Conservation (phyloP, 1,284 basidiomycete species). For the Apiotrichum veenhuisii region DNA sequence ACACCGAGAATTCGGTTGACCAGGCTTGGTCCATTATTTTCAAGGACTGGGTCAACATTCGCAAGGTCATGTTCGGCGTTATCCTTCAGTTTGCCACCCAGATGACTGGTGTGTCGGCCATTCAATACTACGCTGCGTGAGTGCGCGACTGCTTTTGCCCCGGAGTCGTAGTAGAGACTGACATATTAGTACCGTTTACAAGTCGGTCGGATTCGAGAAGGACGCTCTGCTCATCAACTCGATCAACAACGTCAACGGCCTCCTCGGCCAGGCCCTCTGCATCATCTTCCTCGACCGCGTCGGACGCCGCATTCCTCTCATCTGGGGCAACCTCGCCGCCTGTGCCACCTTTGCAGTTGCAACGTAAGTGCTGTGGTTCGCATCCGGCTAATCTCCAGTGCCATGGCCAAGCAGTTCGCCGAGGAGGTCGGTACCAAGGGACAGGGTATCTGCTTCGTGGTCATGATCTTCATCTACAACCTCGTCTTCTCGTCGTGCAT, state of each 20-base stretch:
- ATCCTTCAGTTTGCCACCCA: conserved; percentile 51
- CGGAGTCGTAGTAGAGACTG: neutral
- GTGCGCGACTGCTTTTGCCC: neutral
- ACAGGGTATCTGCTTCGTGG: conserved; percentile 24
- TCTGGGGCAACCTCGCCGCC: conserved; percentile 54
- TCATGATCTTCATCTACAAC: conserved; percentile 35
- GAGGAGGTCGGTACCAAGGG: too few species aligned
- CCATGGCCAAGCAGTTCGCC: neutral
- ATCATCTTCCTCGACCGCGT: conserved; percentile 59
- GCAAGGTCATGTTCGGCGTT: conserved; percentile 52
- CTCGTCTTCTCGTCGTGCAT: conserved; percentile 29
- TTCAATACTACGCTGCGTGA: conserved; percentile 37
- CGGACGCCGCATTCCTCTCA: conserved; percentile 57
- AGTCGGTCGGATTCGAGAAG: conserved; percentile 17
- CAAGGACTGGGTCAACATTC: conserved; percentile 13
- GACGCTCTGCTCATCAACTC: conserved; percentile 58
- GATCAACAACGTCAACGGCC: conserved; percentile 60
- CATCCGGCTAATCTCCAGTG: conserved; percentile 8
- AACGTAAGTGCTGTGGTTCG: conserved; percentile 18
- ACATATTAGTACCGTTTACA: too few species aligned
- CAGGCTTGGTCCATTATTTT: conserved; percentile 53
- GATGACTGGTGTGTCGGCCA: conserved; percentile 55
- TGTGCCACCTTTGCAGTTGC: conserved; percentile 43
- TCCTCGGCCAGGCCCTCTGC: conserved; percentile 59
- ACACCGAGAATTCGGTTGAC: conserved; percentile 43